Base-by-base conservation (phyloP, 306 rosid genomes). In the Crotalaria pallida region DNA sequence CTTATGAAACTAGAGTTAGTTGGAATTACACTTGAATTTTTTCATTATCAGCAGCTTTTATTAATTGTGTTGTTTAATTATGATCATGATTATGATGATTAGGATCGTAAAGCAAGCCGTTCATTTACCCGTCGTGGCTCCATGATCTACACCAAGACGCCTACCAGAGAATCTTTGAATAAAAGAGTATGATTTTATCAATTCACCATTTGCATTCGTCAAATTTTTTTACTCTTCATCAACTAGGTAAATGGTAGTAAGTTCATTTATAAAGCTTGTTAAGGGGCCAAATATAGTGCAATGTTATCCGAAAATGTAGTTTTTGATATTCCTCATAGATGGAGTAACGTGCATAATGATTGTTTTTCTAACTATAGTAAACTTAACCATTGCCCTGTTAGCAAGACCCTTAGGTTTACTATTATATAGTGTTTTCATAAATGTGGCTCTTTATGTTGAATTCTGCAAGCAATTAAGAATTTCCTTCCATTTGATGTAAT, bases 121-220 rank as follows among this genome's bases (percentile, higher is more conserved):
- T 89, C 97, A 5, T 95, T 95, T 72, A 82, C 96, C 66, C 96
- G 90, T 69, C 91, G 96, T 45, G 96, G 92, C 69, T 87, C 99
- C 21, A 72, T 95, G 81, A 77, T 88, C 69, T 91, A 91, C 84
- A 95, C 99, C 31, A 95, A 95, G 82, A 86, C 96, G 34, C 99
- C 99, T 9, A 79, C 96, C 24, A 86, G 96, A 84, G 96, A 88
- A 65, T 84, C 90, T 1, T 73, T 87, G 58, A 74, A 79, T 31
- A 87, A 45, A 84, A 95, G 80, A 78, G 97, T 95, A 79, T 72
- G 79, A 50, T 58, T 69, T 65, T 2, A n/a, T 43, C 62, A 18
- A 45, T 48, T 24, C 17, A 3, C 59, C 5, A 24, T 76, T 76
- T 76, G 5, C 58, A 34, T 58, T 58, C n/a, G n/a, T n/a, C n/a